These are phyloP conservation scores for Perilla frutescens DNA, from an alignment of 257 asterid species.

Conservation along the genomic window DNA sequence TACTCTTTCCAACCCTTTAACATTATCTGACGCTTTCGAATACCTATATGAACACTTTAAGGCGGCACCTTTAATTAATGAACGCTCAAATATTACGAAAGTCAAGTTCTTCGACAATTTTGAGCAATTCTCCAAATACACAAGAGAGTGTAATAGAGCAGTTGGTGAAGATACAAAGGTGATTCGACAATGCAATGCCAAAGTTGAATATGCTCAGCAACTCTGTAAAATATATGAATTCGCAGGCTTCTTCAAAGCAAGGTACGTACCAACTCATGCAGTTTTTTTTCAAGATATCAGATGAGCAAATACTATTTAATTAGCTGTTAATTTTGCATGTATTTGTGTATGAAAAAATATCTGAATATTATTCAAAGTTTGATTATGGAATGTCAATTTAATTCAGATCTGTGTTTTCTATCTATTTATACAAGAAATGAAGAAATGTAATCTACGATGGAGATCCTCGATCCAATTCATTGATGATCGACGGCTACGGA, in stretches of 20 bases:
- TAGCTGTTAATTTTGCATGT: too few relatives aligned
- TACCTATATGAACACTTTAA: conserved; percentile 36
- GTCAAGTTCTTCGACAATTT: conserved; percentile 34
- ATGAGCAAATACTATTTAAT: too few relatives aligned
- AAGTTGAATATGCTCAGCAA: conserved; percentile 42
- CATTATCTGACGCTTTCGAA: conserved; percentile 28
- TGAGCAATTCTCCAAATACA: conserved; percentile 35
- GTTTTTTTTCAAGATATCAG: too few relatives aligned
- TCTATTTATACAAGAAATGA: too few relatives aligned
- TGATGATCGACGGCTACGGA: too few relatives aligned
- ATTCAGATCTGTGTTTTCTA: too few relatives aligned
- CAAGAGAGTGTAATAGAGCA: not conserved
- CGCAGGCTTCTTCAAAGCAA: conserved; percentile 38
- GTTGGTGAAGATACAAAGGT: not conserved
- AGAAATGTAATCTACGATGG: too few relatives aligned
- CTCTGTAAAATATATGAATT: conserved; percentile 50
- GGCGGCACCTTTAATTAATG: conserved; percentile 23
- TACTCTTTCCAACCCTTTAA: conserved; percentile 36
- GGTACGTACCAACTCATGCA: conserved; percentile 15
- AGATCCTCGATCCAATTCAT: too few relatives aligned
- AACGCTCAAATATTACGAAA: not conserved
- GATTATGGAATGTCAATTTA: too few relatives aligned
- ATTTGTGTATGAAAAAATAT: too few relatives aligned
- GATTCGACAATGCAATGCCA: conserved; percentile 34
- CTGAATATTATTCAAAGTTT: too few relatives aligned